Percentiles rank a stretch among this genome's conserved stretches.
These are phyloP conservation scores for Vicia faba DNA, from an alignment of 306 rosid species.

Conservation along the genomic window DNA sequence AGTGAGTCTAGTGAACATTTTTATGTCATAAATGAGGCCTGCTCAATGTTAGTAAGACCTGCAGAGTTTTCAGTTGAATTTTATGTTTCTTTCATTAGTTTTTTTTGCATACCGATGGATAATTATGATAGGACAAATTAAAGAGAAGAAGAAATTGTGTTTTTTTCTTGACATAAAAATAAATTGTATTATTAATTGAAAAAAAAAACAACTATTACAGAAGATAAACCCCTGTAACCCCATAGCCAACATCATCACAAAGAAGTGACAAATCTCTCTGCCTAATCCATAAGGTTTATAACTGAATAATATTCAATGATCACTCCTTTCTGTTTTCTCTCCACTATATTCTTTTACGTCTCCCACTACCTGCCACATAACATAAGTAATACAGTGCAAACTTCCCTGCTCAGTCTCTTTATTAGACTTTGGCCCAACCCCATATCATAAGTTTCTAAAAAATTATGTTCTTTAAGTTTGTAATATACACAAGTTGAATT, in stretches of 20 bases:
- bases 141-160: neutral
- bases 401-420: neutral
- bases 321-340: neutral
- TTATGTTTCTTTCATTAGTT: conserved; percentile 10
- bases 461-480: conserved; percentile 24
- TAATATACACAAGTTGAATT: conserved; percentile 10
- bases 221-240: neutral
- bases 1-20: conserved; percentile 79
- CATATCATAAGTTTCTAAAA: neutral
- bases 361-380: too few species aligned
- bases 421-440: neutral
- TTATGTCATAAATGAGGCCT: conserved; percentile 87
- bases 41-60: conserved; percentile 87
- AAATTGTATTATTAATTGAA: neutral
- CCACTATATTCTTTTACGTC: neutral
- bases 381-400: neutral
- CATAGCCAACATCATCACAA: neutral
- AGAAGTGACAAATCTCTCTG: neutral
- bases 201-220: neutral
- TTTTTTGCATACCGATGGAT: neutral
- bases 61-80: conserved; percentile 27
- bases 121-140: neutral
- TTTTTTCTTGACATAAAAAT: neutral
- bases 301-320: neutral
- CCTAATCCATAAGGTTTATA: neutral